Percentiles rank a stretch among this genome's conserved stretches.
These are phyloP conservation scores for Alternaria panax DNA, from an alignment of 2,329 filamentous ascomycete species.

Conservation along the genomic window DNA sequence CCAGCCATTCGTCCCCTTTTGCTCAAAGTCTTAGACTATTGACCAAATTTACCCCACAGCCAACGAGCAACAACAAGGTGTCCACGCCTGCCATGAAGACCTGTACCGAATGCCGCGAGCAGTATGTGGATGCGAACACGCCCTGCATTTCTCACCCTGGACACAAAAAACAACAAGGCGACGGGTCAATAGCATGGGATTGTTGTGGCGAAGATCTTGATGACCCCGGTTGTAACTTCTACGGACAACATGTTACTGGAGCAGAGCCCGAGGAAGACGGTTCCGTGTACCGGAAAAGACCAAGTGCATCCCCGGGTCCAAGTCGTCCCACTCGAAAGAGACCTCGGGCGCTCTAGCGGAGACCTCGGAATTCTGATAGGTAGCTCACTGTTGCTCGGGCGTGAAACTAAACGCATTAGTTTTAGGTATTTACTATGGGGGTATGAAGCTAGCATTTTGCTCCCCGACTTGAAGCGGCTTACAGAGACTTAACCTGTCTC, in stretches of 20 bases:
- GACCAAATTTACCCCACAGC: background rate
- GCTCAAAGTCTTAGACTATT: background rate
- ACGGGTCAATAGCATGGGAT: conserved; percentile 6
- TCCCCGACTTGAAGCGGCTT: background rate
- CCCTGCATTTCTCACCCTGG: conserved; percentile 31
- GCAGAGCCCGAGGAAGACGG: background rate
- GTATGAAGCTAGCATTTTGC: background rate
- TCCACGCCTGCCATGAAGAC: background rate
- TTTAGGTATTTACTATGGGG: background rate
- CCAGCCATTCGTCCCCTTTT: background rate
- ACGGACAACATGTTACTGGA: conserved; percentile 10
- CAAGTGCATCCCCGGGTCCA: conserved; percentile 5
- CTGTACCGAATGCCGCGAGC: conserved; percentile 25
- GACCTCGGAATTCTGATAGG: background rate
- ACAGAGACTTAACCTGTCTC: background rate
- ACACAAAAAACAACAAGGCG: background rate
- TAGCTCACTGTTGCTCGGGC: background rate
- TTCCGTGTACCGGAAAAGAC: background rate
- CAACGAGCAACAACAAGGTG: background rate
- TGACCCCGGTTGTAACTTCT: conserved; percentile 21
- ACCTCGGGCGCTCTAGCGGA: background rate
- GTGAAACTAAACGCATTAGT: background rate
- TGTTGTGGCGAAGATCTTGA: conserved; percentile 20
- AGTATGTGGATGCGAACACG: conserved; percentile 9
- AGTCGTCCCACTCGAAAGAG: conserved; percentile 2